Evolutionary conservation across 2,329 filamentous ascomycete species (phyloP), one percentile per base, ranked within the genome.

Genomic region (Talaromyces piceae): DNA sequence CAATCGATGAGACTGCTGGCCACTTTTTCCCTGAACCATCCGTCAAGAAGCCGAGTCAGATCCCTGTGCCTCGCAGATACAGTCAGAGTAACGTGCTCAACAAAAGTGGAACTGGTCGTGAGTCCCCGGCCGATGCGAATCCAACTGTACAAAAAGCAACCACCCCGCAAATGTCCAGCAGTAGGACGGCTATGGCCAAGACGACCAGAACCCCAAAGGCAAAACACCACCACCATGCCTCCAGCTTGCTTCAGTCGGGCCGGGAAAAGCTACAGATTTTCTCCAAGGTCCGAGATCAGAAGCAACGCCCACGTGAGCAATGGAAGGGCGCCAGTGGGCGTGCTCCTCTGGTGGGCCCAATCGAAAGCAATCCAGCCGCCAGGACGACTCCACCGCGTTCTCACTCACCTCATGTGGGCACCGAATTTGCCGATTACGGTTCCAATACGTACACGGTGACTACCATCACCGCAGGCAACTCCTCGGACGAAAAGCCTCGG

Each of bases 321-420:
- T 90, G 87, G 87, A 84, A 83, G 59, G 86, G 86, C 16, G 81
- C 82, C 31, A 88, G 83, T 63, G 87, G 87, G 25, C 80, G 86
- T 57, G 77, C 77, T 39, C 73, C 79, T 30, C 74, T 88, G 51
- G 77, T 87, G 28, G 76, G 77, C 41, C 82, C 85, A 3, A 77
- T 88, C 31, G 77, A 74, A 61, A 84, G 88, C 62, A 79, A 80
- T 30, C n/a, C 9, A 41, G 13, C 18, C 5, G 39, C 39, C 6
- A 26, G n/a, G 39, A 43, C 12, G 25, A 4, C 9, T 12, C 39
- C 20, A 12, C 13, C 39, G 23, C 39, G 39, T 16, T 43, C 39
- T 43, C 12, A 43, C 20, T 43, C 39, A 5, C 39, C 39, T 13
- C 18, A 25, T 25, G 22, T 41, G 39, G 39, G 45, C 11, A 25